Base-by-base conservation (phyloP, 2,329 filamentous ascomycete species). In the Juglanconis juglandina region DNA sequence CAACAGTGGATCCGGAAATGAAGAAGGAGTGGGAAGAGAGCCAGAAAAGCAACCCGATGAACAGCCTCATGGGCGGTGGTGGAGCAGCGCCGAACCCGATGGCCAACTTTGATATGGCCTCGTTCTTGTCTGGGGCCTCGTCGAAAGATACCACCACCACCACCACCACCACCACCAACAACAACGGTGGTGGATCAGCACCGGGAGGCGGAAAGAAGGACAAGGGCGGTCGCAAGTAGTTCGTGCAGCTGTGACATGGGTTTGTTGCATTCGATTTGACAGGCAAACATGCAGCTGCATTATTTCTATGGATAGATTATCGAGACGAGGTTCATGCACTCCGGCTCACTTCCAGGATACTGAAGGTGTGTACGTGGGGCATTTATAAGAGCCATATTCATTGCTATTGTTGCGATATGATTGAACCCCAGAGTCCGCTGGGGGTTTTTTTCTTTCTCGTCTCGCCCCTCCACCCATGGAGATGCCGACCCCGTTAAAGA, bases 1-100 rank as follows among this genome's bases (percentile, higher is more conserved):
- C 33, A 34, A 50, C 69, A 97, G 93, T 99, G 93, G 95, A 98
- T 72, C 92, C 92, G n/a, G 95, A 99, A 75, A 90, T 91, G 77
- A 88, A 88, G 68, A 91, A 91, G 68, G 95, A 98, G 73, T 96
- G 95, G 72, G 92, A 97, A 73, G 90, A 92, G 69, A 88, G 92
- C 70, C 92, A 95, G 74, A 92, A 92, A 76, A 84, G 85, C 64
- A 87, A 86, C 66, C 86, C 89, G 1, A 79, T 93, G 66, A 82
- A 81, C 63, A 80, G 84, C 71, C 68, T 86, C 67, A 78, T 86
- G 58, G 77, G 75, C 37, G 70, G 69, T 13, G 67, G 70, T 58
- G 66, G 67, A 13, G 70, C 71, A 51, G 54, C 53, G 6, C 58
- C 56, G 46, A 83, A 75, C 67, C 77, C 81, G 1, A 76, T 84